Evolutionary conservation across 2,329 filamentous ascomycete species (phyloP).

Genomic region (Aspergillus sp.): DNA sequence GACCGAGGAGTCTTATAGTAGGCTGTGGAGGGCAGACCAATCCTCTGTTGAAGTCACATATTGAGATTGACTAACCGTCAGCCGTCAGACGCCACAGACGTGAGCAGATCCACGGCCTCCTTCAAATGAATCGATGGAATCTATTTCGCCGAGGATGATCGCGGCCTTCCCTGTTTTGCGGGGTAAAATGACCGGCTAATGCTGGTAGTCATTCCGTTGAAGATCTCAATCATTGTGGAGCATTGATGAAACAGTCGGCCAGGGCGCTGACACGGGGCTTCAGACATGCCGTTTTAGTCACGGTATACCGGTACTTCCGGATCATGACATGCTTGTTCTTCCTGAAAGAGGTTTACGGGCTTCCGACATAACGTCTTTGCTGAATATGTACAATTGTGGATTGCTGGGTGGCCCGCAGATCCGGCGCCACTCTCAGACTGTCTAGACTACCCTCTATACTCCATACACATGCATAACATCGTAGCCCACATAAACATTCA

Average conservation of each 20-base stretch:
- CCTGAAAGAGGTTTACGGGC: background rate
- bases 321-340: background rate
- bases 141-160: background rate
- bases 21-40: no score
- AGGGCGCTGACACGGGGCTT: background rate
- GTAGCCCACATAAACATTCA: constrained; percentile 1
- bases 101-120: background rate
- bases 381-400: background rate
- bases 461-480: constrained; percentile 12
- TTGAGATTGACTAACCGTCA: background rate
- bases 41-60: background rate
- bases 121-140: background rate
- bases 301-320: background rate
- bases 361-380: background rate
- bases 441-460: background rate
- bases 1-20: no score
- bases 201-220: background rate
- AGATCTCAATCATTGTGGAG: background rate
- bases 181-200: background rate
- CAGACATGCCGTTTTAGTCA: constrained; percentile 7
- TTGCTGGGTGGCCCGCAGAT: background rate
- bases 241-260: background rate
- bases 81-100: background rate
- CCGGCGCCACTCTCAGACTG: background rate
- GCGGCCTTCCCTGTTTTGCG: background rate